Percentiles rank a stretch among this genome's conserved stretches.
Evolutionary conservation across 805 yeast species (phyloP).

Genomic region (Candida stauntonica): DNA sequence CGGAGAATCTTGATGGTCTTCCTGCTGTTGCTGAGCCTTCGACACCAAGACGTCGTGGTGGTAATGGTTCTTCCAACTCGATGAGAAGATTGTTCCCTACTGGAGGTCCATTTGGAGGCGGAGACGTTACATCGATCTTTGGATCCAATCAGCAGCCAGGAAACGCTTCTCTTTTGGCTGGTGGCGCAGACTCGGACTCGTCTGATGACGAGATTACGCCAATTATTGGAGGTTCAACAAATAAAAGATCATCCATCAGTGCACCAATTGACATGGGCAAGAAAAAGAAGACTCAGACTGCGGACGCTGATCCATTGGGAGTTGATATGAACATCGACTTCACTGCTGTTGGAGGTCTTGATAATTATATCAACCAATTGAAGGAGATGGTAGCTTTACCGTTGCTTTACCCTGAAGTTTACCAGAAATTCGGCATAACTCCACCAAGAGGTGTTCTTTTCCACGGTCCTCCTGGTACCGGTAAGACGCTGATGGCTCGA

Average conservation of each 20-base stretch:
- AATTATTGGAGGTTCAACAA: conserved; percentile 37
- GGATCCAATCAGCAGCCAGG: too few relatives aligned
- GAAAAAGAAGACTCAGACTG: conserved; percentile 50
- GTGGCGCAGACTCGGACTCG: conserved; percentile 50
- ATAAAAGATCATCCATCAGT: conserved; percentile 32
- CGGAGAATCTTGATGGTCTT: conserved; percentile 29
- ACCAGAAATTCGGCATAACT: conserved; percentile 81
- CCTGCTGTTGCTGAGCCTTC: conserved; percentile 13
- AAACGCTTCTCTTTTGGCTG: conserved; percentile 17
- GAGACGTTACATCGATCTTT: conserved; percentile 82
- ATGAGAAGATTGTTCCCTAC: conserved; percentile 82
- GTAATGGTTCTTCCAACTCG: conserved; percentile 22
- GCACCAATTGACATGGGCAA: conserved; percentile 22
- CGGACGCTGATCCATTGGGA: conserved; percentile 93
- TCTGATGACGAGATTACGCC: conserved; percentile 59
- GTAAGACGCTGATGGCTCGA: conserved; percentile 96
- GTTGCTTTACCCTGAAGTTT: conserved; percentile 86
- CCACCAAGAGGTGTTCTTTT: conserved; percentile 97
- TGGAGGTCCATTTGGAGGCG: conserved; percentile 97
- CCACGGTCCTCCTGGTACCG: conserved; percentile 99
- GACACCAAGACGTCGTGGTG: conserved; percentile 34
- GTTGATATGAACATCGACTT: conserved; percentile 83
- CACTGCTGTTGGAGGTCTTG: conserved; percentile 86
- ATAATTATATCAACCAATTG: conserved; percentile 82
- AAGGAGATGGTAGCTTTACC: conserved; percentile 98